Evolutionary conservation across 2,329 filamentous ascomycete species (phyloP), one percentile per base, ranked within the genome.

Genomic region (Alternaria postmessia): DNA sequence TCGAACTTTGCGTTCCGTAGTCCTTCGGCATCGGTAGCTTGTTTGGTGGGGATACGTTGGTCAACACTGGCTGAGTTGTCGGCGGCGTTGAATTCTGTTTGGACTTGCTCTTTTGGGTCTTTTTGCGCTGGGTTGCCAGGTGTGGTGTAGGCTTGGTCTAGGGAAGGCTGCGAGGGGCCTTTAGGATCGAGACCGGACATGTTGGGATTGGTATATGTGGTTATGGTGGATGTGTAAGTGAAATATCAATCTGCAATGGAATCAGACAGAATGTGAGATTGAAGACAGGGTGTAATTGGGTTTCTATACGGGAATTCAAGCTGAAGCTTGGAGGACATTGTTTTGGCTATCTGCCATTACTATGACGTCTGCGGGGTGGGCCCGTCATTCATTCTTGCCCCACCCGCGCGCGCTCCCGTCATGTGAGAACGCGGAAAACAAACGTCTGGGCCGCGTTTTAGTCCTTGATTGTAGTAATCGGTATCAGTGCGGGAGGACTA

Each of bases 91-190:
- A 67, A 57, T 6, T 70, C 54, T 5, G 80, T 69, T 51, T 75
- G 63, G 2, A 61, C 47, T 39, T 73, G 51, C 62, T 84, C 82
- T 49, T 71, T 57, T 11, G 81, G 80, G 59, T 78, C 75, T 57
- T 81, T 79, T 24, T 75, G 66, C n/a, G 73, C 79, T 34, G 81
- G 78, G 69, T 85, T 85, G 63, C 79, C 80, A 3, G 79, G 71
- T 3, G 81, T 82, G 12, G 77, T 78, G 78, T 84, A 84, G 54
- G 79, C 81, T 67, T 81, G 74, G 61, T 78, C 54, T 30, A 75
- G 73, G 48, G 76, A 74, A 18, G 83, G 83, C 66, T 85, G 82
- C 28, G 81, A 79, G 28, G 79, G 76, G 36, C 76, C 80, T 38
- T 69, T 71, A 51, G 80, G 80, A 60, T 79, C 71, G 63, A 81